phyloP scores from a whole-genome alignment of 768 basidiomycete genomes.

The Tulasnella sp. region DNA sequence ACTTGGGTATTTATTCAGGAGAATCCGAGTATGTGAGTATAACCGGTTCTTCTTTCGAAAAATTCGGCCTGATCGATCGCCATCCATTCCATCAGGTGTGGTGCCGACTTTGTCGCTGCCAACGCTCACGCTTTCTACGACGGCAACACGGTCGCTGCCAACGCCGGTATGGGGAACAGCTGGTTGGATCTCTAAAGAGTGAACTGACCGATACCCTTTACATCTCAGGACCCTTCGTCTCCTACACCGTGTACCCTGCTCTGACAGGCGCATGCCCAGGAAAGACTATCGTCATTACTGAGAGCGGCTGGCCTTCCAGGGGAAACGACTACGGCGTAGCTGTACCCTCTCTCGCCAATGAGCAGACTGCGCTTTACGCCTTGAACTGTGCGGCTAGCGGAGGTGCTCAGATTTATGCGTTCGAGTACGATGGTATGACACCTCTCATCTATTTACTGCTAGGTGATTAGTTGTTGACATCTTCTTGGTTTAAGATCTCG shows the following conservation, averaged over 20 bases:
- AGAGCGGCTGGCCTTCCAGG: constrained; percentile 11
- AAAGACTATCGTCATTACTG: constrained; percentile 9
- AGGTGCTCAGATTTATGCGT: constrained; percentile 4
- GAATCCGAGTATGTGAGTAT: constrained; percentile 4
- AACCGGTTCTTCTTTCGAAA: no score
- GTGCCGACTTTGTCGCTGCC: neutral
- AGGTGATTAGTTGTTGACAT: no score
- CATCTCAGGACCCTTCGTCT: constrained; percentile 1
- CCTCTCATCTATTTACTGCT: no score
- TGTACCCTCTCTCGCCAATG: constrained; percentile 3
- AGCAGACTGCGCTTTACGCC: neutral
- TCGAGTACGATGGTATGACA: constrained; percentile 7
- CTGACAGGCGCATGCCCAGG: constrained; percentile 9
- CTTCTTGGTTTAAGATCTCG: neutral
- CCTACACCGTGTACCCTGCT: constrained; percentile 4
- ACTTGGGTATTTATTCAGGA: constrained; percentile 15
- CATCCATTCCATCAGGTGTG: neutral
- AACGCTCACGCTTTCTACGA: constrained; percentile 14
- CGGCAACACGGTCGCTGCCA: neutral
- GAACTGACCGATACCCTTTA: neutral
- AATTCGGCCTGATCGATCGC: no score
- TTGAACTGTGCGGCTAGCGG: constrained; percentile 15
- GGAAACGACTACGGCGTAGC: neutral
- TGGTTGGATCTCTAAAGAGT: no score
- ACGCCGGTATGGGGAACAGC: neutral